Conservation (phyloP, 2,329 filamentous ascomycete genomes). For the Whalleya microplaca region DNA sequence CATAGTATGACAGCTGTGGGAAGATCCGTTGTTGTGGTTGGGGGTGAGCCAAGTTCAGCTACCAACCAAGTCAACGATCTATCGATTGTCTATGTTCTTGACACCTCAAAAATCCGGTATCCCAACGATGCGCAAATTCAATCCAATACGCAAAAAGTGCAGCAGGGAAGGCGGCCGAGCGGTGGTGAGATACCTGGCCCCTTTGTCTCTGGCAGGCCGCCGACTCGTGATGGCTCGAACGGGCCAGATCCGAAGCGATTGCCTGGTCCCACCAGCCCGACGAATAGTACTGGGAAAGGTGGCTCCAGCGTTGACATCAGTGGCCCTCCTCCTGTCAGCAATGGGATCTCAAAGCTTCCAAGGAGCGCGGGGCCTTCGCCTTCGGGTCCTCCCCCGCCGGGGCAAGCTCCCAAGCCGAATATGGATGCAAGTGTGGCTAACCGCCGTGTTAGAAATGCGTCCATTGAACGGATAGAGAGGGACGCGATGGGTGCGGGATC, state of each 20-base stretch:
- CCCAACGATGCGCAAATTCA: conserved; percentile 71
- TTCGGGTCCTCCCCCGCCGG: conserved; percentile 58
- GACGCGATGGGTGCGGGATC: conserved; percentile 42
- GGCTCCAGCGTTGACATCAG: conserved; percentile 46
- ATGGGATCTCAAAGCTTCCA: conserved; percentile 45
- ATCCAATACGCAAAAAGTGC: conserved; percentile 43
- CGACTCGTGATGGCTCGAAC: conserved; percentile 56
- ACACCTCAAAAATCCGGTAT: conserved; percentile 95
- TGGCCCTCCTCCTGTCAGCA: conserved; percentile 38
- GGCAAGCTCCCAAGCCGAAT: conserved; percentile 55
- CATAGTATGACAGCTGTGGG: conserved; percentile 97
- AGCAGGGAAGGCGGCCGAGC: conserved; percentile 49
- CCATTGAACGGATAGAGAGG: conserved; percentile 49
- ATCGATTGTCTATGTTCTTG: conserved; percentile 86
- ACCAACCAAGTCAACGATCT: conserved; percentile 81
- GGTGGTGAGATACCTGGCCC: conserved; percentile 33
- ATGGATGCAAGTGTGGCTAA: conserved; percentile 44
- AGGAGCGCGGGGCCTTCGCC: conserved; percentile 46
- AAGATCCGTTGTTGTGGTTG: conserved; percentile 89
- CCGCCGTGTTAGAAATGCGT: conserved; percentile 53
- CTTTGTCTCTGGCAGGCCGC: conserved; percentile 39
- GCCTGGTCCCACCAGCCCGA: conserved; percentile 40
- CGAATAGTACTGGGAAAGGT: conserved; percentile 46
- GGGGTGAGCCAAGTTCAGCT: conserved; percentile 90
- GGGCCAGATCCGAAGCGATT: conserved; percentile 56